Conservation (phyloP, 495 filamentous ascomycete species). For the Haplographium delicatum region DNA sequence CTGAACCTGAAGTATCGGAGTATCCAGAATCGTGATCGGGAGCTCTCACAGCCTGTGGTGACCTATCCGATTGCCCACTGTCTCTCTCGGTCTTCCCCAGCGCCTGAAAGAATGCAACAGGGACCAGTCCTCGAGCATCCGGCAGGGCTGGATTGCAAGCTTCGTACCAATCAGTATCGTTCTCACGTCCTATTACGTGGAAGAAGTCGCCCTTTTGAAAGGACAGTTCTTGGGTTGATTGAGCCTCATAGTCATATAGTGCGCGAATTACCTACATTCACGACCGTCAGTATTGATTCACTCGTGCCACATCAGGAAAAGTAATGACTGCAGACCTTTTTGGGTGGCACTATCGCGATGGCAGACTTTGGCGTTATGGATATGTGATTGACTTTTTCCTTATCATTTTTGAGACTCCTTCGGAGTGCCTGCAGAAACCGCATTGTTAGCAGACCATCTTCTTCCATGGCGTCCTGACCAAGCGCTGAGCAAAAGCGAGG, state of each 20-base stretch:
- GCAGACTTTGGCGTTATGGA: slow-evolving; percentile 89
- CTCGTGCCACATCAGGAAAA: too few species aligned
- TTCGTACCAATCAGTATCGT: slow-evolving; percentile 96
- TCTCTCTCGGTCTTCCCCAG: slow-evolving; percentile 88
- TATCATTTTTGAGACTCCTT: slow-evolving; percentile 83
- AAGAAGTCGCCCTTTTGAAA: slow-evolving; percentile 97
- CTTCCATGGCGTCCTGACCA: background rate
- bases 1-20: slow-evolving; percentile 50
- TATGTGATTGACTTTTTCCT: slow-evolving; percentile 73
- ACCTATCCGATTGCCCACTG: slow-evolving; percentile 71
- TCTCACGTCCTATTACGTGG: slow-evolving; percentile 94
- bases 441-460: slow-evolving; percentile 23
- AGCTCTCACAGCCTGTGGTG: slow-evolving; percentile 48
- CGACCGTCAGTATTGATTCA: slow-evolving; percentile 27
- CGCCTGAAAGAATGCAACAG: slow-evolving; percentile 86
- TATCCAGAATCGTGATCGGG: slow-evolving; percentile 76
- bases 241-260: slow-evolving; percentile 84
- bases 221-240: slow-evolving; percentile 71
- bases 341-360: slow-evolving; percentile 91
- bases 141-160: slow-evolving; percentile 93
- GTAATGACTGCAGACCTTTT: slow-evolving; percentile 65
- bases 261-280: slow-evolving; percentile 82
- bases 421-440: slow-evolving; percentile 60
- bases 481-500: background rate
- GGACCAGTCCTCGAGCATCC: slow-evolving; percentile 83